Evolutionary conservation across 768 basidiomycete genomes (phyloP), one percentile per base, ranked within the genome.

Genomic region (Psilocybe subaeruginosa): DNA sequence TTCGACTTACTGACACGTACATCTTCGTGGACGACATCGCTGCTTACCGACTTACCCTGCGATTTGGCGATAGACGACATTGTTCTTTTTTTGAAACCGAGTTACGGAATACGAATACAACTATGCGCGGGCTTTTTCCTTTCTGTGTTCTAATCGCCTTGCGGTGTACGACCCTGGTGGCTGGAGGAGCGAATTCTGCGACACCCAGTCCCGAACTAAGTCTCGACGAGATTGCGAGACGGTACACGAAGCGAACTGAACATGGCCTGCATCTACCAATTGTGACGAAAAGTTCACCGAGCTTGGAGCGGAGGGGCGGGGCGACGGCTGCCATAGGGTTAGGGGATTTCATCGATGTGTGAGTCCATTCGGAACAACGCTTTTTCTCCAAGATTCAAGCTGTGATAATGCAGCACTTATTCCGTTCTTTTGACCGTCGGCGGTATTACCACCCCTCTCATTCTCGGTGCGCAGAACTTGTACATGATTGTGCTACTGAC

Each of bases 281-380:
- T 27, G 66, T 76, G 31, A 64, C 66, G 30, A 64, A 52, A 45
- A 68, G 69, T 58, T 45, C 62, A 30, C 50, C 58, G 55, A 52
- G 61, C 29, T 37, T 71, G 54, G 61, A 62, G 56, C 69, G 72
- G 47, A 75, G 79, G 43, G 76, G 69, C 0, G 56, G 68, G 73
- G 72, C 72, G 3, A 78, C 75, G 12, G 73, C 75, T 53, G 30
- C 51, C 9, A 80, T 82, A 46, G 86, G 88, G 1, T 72, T 91
- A 31, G 88, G 89, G 3, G 84, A 90, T 67, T 83, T 75, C 62
- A 58, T 80, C 27, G 89, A 91, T 71, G 76, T 88, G 90, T 90
- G 70, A 73, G 81, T 76, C 17, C 19, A 35, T 35, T 37, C 33
- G 33, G 41, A 14, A 12, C 14, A 43, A 43, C 41, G 41, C 41